Evolutionary conservation across 108 stramenopile genomes (phyloP), one percentile per base, ranked within the genome.

Genomic region (Mediolabrus comicus): DNA sequence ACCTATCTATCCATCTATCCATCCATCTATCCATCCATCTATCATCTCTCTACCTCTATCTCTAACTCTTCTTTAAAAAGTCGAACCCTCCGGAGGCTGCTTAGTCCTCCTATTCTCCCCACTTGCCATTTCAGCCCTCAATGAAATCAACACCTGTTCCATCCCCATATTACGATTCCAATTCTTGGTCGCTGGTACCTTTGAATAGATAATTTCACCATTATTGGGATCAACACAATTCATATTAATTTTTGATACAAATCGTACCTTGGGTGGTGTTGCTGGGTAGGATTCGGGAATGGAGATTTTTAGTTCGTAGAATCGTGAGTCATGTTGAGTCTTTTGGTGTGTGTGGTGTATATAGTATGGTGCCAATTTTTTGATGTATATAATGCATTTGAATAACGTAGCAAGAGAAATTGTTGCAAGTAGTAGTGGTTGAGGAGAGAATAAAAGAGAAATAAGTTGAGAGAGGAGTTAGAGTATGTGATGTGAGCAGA

Each of bases 241-340:
- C 87, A 99, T 92, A 80, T 97, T 97, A 76, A 99, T 91, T 67
- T 87, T 86, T 36, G 96, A 89, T 24, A 96, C 77, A 80, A 99
- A 99, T 12, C 91, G 82, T 12, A 99, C 89, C 12, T 70, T 59
- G 17, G 98, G 98, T 13, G 97, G 95, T 19, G 72, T 71, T 22
- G 94, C 91, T 19, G 98, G 98, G 72, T 99, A 99, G 24, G 82
- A 60, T 55, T 90, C 85, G n/a, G 96, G 91, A 56, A 97, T 96
- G 61, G 83, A 78, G 61, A 99, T 88, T 39, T 83, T 85, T 13
- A 99, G 83, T 74, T 95, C 92, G 72, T 97, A 99, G 63, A 98
- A 91, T 32, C 97, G 87, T 25, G 90, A 88, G 62, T 97, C 98
- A 76, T 90, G 93, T 53, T 86, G 83, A 27, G 98, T 97, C 94